Base-by-base conservation (phyloP, 768 basidiomycete species). In the Calvatia gigantea region DNA sequence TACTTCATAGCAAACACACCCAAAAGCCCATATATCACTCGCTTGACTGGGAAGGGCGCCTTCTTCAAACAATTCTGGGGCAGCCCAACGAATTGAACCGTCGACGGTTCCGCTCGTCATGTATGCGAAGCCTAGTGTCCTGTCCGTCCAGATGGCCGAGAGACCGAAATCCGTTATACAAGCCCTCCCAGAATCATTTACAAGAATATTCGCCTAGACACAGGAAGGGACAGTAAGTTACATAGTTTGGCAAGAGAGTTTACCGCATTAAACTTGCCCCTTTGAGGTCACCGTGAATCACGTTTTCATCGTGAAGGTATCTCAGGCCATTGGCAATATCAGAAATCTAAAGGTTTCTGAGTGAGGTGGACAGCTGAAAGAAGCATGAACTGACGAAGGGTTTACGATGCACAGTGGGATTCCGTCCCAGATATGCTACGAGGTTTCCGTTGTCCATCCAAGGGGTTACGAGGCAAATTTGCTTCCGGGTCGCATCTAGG, bases 11-110 rank as follows among this genome's bases (percentile, higher is more conserved):
- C 54, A 57, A 2, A 59, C 54, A 45, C 58, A 59, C 8, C 51
- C 58, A 48, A 61, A 60, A 28, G 60, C 54, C 46, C 61, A 63
- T 35, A 61, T 49, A 33, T 63, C 62, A 54, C 55, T 61, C 14
- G 58, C 58, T 4, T 28, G 38, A n/a, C n/a, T 31, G 15, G 54
- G 44, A 14, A 21, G n/a, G 27, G 41, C 3, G n/a, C 27, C n/a
- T 8, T 45, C 48, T 8, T 55, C 25, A 19, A 61, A 8, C 17
- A 61, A 21, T 45, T 61, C 62, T 7, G 62, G 62, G 29, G 62
- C 60, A 44, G 54, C 49, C 60, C 60, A 63, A 23, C 62, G 52
- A 21, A 43, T n/a, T 2, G 54, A 45, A 23, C 42, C 31, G 9
- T 55, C 51, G 6, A 12, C 6, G 43, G 15, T 19, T 25, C 23